Conservation (phyloP, 129 eudicot genomes). For the Pulicaria dysenterica region DNA sequence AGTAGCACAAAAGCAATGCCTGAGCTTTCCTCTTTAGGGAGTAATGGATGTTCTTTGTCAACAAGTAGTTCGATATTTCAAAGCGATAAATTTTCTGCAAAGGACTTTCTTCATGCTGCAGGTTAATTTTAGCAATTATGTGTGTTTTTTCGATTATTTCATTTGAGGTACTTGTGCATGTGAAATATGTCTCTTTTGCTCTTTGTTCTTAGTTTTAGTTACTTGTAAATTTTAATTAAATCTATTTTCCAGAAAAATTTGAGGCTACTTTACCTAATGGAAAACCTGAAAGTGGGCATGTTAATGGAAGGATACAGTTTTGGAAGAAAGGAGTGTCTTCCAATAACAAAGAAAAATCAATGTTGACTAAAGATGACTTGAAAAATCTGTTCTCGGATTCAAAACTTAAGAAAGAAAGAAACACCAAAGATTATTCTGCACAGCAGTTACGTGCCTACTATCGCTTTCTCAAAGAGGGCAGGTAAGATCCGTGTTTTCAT, state of each 20-base stretch:
- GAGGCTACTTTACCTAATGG: slow-evolving; percentile 47
- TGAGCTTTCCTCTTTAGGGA: slow-evolving; percentile 42
- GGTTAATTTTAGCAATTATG: slow-evolving; percentile 38
- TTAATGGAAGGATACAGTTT: slow-evolving; percentile 38
- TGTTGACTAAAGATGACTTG: slow-evolving; percentile 36
- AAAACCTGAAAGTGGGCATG: slow-evolving; percentile 35
- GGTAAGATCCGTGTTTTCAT: slow-evolving; percentile 50
- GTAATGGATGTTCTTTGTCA: slow-evolving; percentile 35
- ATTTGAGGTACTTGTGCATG: not conserved
- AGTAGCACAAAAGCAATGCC: slow-evolving; percentile 41
- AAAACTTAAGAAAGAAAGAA: slow-evolving; percentile 27
- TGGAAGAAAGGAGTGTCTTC: slow-evolving; percentile 37
- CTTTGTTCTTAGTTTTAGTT: not conserved
- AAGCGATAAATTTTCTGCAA: slow-evolving; percentile 41
- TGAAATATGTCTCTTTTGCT: slow-evolving; percentile 14
- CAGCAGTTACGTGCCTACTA: slow-evolving; percentile 65
- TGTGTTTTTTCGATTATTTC: not conserved
- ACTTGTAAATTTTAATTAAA: slow-evolving; percentile 11
- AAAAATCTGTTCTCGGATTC: slow-evolving; percentile 33
- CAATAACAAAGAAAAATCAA: slow-evolving; percentile 39
- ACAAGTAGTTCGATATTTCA: slow-evolving; percentile 30
- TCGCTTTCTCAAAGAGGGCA: slow-evolving; percentile 70
- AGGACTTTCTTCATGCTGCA: slow-evolving; percentile 50
- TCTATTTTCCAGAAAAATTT: slow-evolving; percentile 45
- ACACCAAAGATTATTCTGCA: slow-evolving; percentile 39